Evolutionary conservation across 352 stramenopile species (phyloP), one percentile per base, ranked within the genome.

Genomic region (Globisporangium polare): DNA sequence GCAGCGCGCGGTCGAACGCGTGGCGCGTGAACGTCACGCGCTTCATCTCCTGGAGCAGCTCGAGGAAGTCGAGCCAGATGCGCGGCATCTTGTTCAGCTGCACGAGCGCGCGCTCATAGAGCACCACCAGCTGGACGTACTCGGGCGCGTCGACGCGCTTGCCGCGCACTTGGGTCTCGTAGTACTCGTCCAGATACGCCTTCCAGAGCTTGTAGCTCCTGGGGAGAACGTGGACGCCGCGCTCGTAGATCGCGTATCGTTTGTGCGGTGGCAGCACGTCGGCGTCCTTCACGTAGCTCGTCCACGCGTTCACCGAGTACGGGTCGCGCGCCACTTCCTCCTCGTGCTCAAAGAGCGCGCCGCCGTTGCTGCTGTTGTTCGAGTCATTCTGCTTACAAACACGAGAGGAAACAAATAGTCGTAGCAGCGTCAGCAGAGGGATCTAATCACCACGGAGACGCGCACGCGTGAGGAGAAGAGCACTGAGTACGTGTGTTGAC

Each of bases 161-260:
- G 33, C 82, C 83, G n/a, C 89, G 88, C 58, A 81, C 82, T 33
- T 82, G 63, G 17, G 53, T 61, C 54, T 84, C 83, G 65, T 85
- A 78, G 50, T 75, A 68, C 41, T 96, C 78, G 65, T 90, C 79
- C 68, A 94, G 73, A 61, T 92, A 96, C 60, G 73, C 57, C 56
- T 97, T 94, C 95, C 95, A 98, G 20, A 99, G 85, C 73, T 99
- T 99, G 78, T 98, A 99, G 72, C 87, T 97, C 54, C 88, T 78
- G 20, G 94, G 94, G 1, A 98, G 75, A 42, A 69, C 67, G 17
- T 80, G 71, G 2, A 99, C 53, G 4, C 88, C 90, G 24, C 94
- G 78, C 60, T 98, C 91, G 61, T 96, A 98, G 27, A 98, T 63
- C 13, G 69, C 42, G 33, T 75, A 78, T 3, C 86, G 77, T 24